Base-by-base conservation (phyloP, 2,329 filamentous ascomycete species). In the Bipolaris sorokiniana region DNA sequence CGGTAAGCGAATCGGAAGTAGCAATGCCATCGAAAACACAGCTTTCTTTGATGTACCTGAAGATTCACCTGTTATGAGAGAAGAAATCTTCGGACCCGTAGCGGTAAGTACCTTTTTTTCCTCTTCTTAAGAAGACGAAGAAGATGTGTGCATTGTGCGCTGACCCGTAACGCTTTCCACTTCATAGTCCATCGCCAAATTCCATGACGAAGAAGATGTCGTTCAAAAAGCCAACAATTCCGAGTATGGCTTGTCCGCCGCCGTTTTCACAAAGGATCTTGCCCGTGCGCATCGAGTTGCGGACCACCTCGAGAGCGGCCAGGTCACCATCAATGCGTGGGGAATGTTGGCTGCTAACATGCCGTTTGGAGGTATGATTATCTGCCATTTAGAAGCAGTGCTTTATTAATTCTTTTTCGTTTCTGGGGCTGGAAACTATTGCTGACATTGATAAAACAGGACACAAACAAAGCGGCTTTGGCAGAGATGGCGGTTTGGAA, bases 361-460 rank as follows among this genome's bases (percentile, higher is more conserved):
- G 40, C 40, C 40, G 22, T 42, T 42, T 26, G 40, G 40, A 42
- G 40, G 40, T 42, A 42, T n/a, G 20, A n/a, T n/a, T 42, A 42
- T 26, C 3, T 42, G 40, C 26, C 10, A 11, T 20, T 26, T 26
- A 42, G 22, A 42, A 42, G 13, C 20, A 26, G 40, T 13, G 5
- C 38, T 41, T 41, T 13, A 13, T 41, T 7, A 6, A 4, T 36
- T 36, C 16, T 38, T 40, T 40, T 40, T 20, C 37, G 3, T 40
- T 40, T 40, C 10, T 40, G 16, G 16, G 10, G 37, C 37, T 40
- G 37, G 37, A 40, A 40, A n/a, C 10, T 40, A 40, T 40, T 40
- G 38, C 38, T 41, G 38, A 41, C 20, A 15, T 41, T 23, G 38
- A 23, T 23, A 15, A 26, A 42, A 41, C 13, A 42, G 40, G 40